Base-by-base conservation (phyloP, 495 filamentous ascomycete species). In the Trichoderma gamsii region DNA sequence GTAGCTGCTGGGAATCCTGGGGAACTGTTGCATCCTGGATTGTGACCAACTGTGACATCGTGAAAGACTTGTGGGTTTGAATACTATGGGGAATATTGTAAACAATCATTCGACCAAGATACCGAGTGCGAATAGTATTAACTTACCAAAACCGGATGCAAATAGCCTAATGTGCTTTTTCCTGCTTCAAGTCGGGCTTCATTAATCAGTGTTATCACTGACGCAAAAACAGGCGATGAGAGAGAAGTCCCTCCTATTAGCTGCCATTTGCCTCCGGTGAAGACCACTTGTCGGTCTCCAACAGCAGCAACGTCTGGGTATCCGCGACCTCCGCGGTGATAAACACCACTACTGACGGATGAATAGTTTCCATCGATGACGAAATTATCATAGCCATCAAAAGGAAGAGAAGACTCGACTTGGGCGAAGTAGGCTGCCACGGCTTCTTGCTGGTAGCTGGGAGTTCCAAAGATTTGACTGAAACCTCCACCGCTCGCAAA, bases 261-360 rank as follows among this genome's bases (percentile, higher is more conserved):
- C 27, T 85, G 71, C 4, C 72, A 59, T 16, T 21, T 25, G 1
- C 73, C 66, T 18, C 41, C 65, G 9, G 35, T 82, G 8, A 73
- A 52, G 59, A 85, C 77, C 21, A 79, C 72, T 67, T 88, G 81
- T 52, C 84, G 82, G 7, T 83, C 81, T 1, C 84, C 87, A 23
- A 87, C 80, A 29, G 88, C 88, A 4, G 84, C 75, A 32, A 92
- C 82, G 66, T 92, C 89, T 0, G 89, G 88, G 66, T 84, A 89
- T 0, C 80, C 89, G 29, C 89, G 82, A 0, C 87, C 87, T 9
- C 79, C 79, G 11, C 82, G 80, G 71, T 86, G 85, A 75, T 87
- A 89, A 25, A 69, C 61, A 23, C 68, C 66, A 16, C 44, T 49
- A 49, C 6, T 49, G 15, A 49, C 44, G 44, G 44, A 49, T 49